These are phyloP conservation scores for Brasilioporus rufonigricans DNA, from an alignment of 768 basidiomycete species.

Conservation along the genomic window DNA sequence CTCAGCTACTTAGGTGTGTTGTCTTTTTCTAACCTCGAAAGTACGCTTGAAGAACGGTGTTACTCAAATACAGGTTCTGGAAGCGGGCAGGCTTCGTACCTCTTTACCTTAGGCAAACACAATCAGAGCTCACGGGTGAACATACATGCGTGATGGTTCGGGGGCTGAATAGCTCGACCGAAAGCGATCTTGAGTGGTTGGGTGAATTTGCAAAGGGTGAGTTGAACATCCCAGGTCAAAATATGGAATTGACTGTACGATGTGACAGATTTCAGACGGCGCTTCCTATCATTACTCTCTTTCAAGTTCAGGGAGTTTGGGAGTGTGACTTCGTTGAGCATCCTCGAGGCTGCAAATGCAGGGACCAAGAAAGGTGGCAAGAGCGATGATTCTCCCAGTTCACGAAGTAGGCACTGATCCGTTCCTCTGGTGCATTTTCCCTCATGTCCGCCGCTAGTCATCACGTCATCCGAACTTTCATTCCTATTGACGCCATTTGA, in stretches of 20 bases:
- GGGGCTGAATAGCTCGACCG: conserved; percentile 67
- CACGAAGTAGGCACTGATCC: conserved; percentile 34
- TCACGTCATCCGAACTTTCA: conserved; percentile 45
- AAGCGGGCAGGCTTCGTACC: conserved; percentile 91
- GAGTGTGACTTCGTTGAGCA: conserved; percentile 79
- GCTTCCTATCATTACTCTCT: conserved; percentile 86
- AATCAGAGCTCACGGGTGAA: conserved; percentile 95
- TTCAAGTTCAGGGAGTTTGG: conserved; percentile 96
- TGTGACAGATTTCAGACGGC: conserved; percentile 80
- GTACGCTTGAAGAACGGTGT: background rate
- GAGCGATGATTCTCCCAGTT: conserved; percentile 26
- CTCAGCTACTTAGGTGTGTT: conserved; percentile 69
- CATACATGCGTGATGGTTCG: conserved; percentile 95
- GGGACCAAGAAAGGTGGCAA: conserved; percentile 49
- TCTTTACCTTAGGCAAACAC: conserved; percentile 89
- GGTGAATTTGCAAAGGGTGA: conserved; percentile 83
- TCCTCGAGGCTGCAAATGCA: conserved; percentile 79
- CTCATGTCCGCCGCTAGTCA: conserved; percentile 7
- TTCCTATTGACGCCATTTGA: conserved; percentile 86
- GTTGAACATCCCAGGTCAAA: conserved; percentile 1
- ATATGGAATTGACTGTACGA: background rate
- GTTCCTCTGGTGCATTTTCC: background rate
- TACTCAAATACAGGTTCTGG: conserved; percentile 70
- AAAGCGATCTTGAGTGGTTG: conserved; percentile 75
- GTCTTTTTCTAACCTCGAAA: background rate